These are phyloP conservation scores for Fusarium sp. DNA, from an alignment of 2,329 filamentous ascomycete genomes.

Conservation along the genomic window DNA sequence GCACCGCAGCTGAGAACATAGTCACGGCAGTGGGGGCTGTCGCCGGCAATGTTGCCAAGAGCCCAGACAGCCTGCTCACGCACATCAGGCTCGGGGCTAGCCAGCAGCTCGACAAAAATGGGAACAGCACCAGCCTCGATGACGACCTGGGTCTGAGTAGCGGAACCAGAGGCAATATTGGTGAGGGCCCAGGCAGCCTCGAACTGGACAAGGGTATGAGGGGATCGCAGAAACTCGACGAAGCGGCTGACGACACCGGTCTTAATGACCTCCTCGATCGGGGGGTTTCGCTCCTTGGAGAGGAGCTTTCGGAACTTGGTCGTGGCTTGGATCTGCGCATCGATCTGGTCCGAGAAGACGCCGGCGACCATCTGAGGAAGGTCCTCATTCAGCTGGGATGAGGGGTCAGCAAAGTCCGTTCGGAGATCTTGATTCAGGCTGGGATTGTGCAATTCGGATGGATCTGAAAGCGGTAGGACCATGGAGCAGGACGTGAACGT, in stretches of 20 bases:
- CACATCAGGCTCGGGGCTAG: slow-evolving; percentile 96
- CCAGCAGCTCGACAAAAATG: slow-evolving; percentile 97
- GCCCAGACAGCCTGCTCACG: slow-evolving; percentile 99
- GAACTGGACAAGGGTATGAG: slow-evolving; percentile 98
- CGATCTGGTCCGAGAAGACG: slow-evolving; percentile 99
- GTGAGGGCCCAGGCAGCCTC: slow-evolving; percentile 99
- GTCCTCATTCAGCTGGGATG: slow-evolving; percentile 89
- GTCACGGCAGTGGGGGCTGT: slow-evolving; percentile 97
- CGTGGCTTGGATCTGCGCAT: slow-evolving; percentile 95
- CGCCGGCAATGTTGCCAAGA: slow-evolving; percentile 97
- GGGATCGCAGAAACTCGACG: slow-evolving; percentile 97
- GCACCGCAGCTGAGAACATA: slow-evolving; percentile 95
- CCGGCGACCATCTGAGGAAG: slow-evolving; percentile 98
- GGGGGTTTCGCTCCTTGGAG: slow-evolving; percentile 98
- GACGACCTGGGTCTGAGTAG: slow-evolving; percentile 97
- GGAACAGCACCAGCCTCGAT: slow-evolving; percentile 98
- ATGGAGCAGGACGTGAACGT: slow-evolving; percentile 27
- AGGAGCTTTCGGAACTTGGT: slow-evolving; percentile 99
- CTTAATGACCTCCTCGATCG: slow-evolving; percentile 99
- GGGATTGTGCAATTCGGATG: slow-evolving; percentile 15
- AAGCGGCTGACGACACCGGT: slow-evolving; percentile 98
- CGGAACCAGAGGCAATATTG: slow-evolving; percentile 98
- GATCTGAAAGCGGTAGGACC: slow-evolving; percentile 14
- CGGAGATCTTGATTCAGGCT: slow-evolving; percentile 6
- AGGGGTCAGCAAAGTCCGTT: slow-evolving; percentile 37